Conservation (phyloP, 768 basidiomycete species). For the Coprinopsis marcescibilis region DNA sequence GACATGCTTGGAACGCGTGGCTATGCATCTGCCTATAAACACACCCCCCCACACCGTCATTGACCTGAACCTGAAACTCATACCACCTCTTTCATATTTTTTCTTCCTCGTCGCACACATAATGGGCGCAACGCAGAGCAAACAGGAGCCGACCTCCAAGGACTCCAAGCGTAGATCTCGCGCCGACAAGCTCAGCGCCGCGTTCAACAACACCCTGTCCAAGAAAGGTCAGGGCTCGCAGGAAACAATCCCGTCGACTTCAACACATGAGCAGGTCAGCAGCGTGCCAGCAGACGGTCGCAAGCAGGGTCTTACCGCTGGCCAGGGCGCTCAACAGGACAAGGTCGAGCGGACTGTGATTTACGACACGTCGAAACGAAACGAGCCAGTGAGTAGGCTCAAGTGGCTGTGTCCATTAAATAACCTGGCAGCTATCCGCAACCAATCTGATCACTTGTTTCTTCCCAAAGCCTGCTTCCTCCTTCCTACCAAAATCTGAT, state of each 20-base stretch:
- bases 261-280: neutral
- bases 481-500: slow-evolving; percentile 7
- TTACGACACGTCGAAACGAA: slow-evolving; percentile 15
- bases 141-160: slow-evolving; percentile 10
- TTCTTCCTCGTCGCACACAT: neutral
- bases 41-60: neutral
- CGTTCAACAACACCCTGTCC: slow-evolving; percentile 13
- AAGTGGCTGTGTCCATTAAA: slow-evolving; percentile 9
- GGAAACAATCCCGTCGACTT: slow-evolving; percentile 1
- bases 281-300: neutral
- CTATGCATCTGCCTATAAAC: slow-evolving; percentile 1
- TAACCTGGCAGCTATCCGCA: slow-evolving; percentile 7
- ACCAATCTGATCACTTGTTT: slow-evolving; percentile 11
- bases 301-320: no score
- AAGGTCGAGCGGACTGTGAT: slow-evolving; percentile 17
- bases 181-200: slow-evolving; percentile 17
- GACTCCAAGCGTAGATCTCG: slow-evolving; percentile 20
- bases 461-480: slow-evolving; percentile 12
- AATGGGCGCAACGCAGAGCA: slow-evolving; percentile 31
- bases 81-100: neutral
- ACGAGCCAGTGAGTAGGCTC: neutral
- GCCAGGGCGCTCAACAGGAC: slow-evolving; percentile 8
- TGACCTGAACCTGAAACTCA: no score
- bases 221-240: neutral
- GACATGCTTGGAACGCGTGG: slow-evolving; percentile 8